phyloP scores from a whole-genome alignment of 345 rosid genomes.

The Pistacia vera region DNA sequence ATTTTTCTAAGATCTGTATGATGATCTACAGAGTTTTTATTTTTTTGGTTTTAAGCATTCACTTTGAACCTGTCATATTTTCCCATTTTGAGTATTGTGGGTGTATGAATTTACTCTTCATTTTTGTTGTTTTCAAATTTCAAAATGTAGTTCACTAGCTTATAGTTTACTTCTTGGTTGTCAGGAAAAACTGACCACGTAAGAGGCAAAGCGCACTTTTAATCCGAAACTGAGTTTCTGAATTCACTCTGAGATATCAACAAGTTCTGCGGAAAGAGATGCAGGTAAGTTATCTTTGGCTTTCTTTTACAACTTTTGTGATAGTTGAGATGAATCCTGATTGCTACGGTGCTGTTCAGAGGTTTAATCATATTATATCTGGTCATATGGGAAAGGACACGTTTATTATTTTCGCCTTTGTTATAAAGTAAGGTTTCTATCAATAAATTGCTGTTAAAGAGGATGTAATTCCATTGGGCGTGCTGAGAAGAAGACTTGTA shows the following conservation, averaged over 20 bases:
- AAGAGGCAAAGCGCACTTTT: constrained; percentile 65
- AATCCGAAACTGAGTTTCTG: constrained; percentile 88
- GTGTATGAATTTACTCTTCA: not conserved
- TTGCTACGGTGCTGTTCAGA: constrained; percentile 1
- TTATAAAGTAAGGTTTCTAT: not conserved
- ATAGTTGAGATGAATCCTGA: not conserved
- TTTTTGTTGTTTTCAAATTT: not conserved
- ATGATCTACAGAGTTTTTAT: not conserved
- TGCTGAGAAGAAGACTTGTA: constrained; percentile 5
- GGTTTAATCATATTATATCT: not conserved
- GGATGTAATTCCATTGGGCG: not conserved
- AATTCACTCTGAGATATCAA: constrained; percentile 85
- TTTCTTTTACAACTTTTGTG: constrained; percentile 1
- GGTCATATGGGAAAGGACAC: not conserved
- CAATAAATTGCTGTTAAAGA: not conserved
- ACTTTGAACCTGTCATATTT: not conserved
- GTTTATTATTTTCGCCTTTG: not conserved
- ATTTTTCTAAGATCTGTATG: not conserved
- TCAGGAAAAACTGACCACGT: constrained; percentile 75
- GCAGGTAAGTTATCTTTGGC: constrained; percentile 47
- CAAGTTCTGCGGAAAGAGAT: constrained; percentile 92
- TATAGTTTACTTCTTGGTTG: constrained; percentile 16
- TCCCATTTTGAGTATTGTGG: not conserved
- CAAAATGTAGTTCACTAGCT: not conserved
- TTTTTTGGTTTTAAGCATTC: not conserved